Percentiles rank a stretch among this genome's conserved stretches.
Conservation (phyloP, 2,329 filamentous ascomycete genomes). For the Penicillium sp. region DNA sequence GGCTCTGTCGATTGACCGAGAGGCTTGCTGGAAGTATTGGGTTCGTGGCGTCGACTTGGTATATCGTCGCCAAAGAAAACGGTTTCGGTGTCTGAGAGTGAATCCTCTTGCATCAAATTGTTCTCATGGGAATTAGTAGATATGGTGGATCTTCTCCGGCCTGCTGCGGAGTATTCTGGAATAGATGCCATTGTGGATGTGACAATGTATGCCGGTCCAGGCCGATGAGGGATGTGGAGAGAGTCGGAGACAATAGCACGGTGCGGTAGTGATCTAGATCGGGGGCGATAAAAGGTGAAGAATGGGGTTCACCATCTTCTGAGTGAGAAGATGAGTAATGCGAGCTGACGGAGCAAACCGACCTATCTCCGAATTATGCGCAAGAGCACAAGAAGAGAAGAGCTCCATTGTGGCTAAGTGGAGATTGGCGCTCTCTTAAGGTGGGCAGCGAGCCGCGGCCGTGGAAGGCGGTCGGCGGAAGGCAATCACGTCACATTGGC, state of each 20-base stretch:
- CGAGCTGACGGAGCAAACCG: not conserved
- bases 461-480: slow-evolving; percentile 3
- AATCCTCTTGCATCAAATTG: slow-evolving; percentile 7
- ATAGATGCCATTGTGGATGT: slow-evolving; percentile 35
- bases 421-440: slow-evolving; percentile 7
- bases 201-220: not conserved
- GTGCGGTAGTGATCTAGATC: slow-evolving; percentile 1
- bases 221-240: not conserved
- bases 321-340: not conserved
- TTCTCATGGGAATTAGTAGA: slow-evolving; percentile 16
- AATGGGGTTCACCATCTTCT: slow-evolving; percentile 5
- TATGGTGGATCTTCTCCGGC: slow-evolving; percentile 26
- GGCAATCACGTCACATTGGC: slow-evolving; percentile 8
- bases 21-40: slow-evolving; percentile 20
- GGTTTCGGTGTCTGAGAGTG: slow-evolving; percentile 24
- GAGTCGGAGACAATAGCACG: not conserved
- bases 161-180: slow-evolving; percentile 30
- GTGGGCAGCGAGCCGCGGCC: slow-evolving; percentile 24
- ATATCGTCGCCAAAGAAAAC: slow-evolving; percentile 30
- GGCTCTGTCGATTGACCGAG: slow-evolving; percentile 13
- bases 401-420: not conserved
- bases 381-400: not conserved
- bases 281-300: not conserved
- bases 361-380: not conserved
- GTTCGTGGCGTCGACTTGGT: slow-evolving; percentile 12